Evolutionary conservation across 108 stramenopile species (phyloP), one percentile per base, ranked within the genome.

Genomic region (Schizochytrium sp.): DNA sequence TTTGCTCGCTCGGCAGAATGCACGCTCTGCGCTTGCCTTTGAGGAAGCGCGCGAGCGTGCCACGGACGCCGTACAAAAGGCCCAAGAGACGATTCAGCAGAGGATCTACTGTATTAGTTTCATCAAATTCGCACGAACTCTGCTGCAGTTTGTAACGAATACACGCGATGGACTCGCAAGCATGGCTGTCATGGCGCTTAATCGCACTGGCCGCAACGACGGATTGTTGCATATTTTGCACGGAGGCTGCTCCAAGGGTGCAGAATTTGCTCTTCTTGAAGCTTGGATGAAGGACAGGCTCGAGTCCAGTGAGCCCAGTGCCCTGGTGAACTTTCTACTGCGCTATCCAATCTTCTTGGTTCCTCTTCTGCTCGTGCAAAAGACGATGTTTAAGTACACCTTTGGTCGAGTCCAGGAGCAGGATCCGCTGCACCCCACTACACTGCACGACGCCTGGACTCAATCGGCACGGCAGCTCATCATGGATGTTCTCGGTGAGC

Each of bases 11-110:
- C 45, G 76, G 10, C 18, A 53, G n/a, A 45, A 83, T 16, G 28
- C 28, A 16, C 6, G 51, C 10, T 83, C 19, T 12, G 48, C 10
- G 3, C 18, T 25, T 12, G 76, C 51, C 25, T 83, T 83, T 47
- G 51, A 83, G 2, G 45, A 47, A 14, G 51, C 76, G 6, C 45
- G 76, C n/a, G 76, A 83, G 76, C 51, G 51, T 12, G 48, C 76
- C 45, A 83, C n/a, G 2, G 76, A 83, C 51, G 76, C 51, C n/a
- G 76, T 83, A 25, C 76, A 83, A 83, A 53, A 83, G 51, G 76
- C 76, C 16, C 45, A 28, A 4, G 51, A 83, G 48, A 53, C n/a
- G 0, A 4, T 53, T 53, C 23, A 83, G 4, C 45, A 83, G 28
- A 6, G 51, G 23, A 18, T 21, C 16, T 83, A 83, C 48, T 47